Evolutionary conservation across 441 rosid genomes (phyloP), one percentile per base, ranked within the genome.

Genomic region (Melastoma candidum): DNA sequence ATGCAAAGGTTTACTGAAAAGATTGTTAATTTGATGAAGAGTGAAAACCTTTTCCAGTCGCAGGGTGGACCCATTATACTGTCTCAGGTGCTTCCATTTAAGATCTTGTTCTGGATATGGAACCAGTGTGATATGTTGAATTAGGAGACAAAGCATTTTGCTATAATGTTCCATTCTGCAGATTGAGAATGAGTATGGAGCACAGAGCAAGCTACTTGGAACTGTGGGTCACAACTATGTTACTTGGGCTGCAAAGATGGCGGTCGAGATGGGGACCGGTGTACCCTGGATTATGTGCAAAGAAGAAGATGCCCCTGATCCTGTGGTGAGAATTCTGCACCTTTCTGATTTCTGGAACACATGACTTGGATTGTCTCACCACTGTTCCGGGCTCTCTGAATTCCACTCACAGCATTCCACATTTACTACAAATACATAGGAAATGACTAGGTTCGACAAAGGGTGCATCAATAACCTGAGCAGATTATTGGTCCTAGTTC

Each of bases 41-140:
- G 79, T 72, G 90, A 85, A 65, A 71, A 72, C 58, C 72, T 89
- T 76, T 89, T 73, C 53, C 86, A 89, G 74, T 82, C 95, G 10
- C 93, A 85, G 69, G 93, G 97, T 51, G 97, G 97, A 55, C 95
- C 95, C 43, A 89, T 89, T 56, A 83, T 89, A 29, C 97, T 89
- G 46, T 80, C 92, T 65, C 97, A 89, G 90, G 97, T 86, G 48
- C 22, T 54, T 46, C 25, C 32, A 48, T 12, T 13, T 29, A 44
- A 51, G 14, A 11, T 29, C 8, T 36, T 36, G 55, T 5, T 12
- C 39, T 36, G 11, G 41, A 39, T 51, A 17, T 32, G 41, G 41
- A 8, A 5, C 26, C 55, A n/a, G 45, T 29, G 10, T 1, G n/a
- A 2, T 32, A 6, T 51, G 36, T 44, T 51, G 36, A 25, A 12